Percentiles rank a stretch among this genome's conserved stretches.
phyloP scores from a whole-genome alignment of 768 basidiomycete species.

The Naganishia randhawae region DNA sequence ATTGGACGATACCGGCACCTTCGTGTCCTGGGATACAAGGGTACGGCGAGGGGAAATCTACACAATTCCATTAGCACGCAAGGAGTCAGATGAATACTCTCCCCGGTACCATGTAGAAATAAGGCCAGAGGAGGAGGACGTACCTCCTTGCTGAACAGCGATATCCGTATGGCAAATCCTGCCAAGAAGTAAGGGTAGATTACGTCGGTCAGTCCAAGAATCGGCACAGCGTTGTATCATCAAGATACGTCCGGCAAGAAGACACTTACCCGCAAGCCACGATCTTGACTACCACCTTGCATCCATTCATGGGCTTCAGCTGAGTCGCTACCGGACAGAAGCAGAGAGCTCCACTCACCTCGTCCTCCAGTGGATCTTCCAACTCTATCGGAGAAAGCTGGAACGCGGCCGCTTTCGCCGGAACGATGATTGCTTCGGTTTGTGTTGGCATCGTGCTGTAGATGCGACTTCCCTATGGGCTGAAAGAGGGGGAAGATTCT shows the following conservation, averaged over 20 bases:
- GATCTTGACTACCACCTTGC: conserved; percentile 14
- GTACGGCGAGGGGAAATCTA: conserved; percentile 22
- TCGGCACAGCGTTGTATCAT: not conserved
- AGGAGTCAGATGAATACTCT: not conserved
- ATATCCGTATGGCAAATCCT: conserved; percentile 26
- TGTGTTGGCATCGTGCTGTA: not conserved
- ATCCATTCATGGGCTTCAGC: not conserved
- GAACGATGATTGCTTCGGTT: conserved; percentile 11
- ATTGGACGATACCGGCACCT: conserved; percentile 21
- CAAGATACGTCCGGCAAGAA: too few species aligned
- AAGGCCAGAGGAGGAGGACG: not conserved
- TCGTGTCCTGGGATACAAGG: conserved; percentile 20
- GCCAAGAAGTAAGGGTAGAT: not conserved
- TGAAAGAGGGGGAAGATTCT: not conserved
- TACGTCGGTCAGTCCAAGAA: not conserved
- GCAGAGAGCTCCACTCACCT: not conserved
- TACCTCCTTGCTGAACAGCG: conserved; percentile 24
- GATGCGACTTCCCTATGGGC: not conserved
- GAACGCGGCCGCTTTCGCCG: not conserved
- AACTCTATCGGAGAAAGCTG: not conserved
- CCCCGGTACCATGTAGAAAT: too few species aligned
- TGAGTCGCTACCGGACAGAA: not conserved
- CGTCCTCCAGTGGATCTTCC: conserved; percentile 2
- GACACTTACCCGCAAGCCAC: conserved; percentile 18
- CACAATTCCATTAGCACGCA: not conserved